Conservation (phyloP, 352 stramenopile species). For the Phytophthora cryptogea region DNA sequence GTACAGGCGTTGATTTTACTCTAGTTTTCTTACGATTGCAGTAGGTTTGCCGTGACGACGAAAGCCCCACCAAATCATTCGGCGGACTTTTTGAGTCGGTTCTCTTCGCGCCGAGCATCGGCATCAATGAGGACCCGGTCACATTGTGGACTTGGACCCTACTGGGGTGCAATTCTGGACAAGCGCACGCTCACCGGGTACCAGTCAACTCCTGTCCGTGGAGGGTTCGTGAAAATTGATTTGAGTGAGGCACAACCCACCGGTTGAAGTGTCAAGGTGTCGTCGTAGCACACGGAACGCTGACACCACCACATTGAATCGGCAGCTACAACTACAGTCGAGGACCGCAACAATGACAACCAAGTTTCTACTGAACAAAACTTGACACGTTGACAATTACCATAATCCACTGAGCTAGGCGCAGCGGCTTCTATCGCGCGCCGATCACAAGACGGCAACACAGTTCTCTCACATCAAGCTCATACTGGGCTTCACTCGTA, state of each 20-base stretch:
- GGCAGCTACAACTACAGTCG: neutral
- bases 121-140: slow-evolving; percentile 91
- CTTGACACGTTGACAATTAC: slow-evolving; percentile 29
- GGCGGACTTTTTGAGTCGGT: slow-evolving; percentile 44
- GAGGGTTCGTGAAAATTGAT: slow-evolving; percentile 32
- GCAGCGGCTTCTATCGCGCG: slow-evolving; percentile 32
- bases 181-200: slow-evolving; percentile 30
- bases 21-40: neutral
- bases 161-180: slow-evolving; percentile 58
- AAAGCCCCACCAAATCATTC: neutral
- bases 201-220: slow-evolving; percentile 33
- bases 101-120: slow-evolving; percentile 89
- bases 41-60: slow-evolving; percentile 14
- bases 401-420: slow-evolving; percentile 32
- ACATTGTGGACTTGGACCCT: slow-evolving; percentile 87
- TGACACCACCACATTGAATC: neutral
- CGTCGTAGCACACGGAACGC: neutral
- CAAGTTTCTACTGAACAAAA: slow-evolving; percentile 11
- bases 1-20: neutral
- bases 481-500: slow-evolving; percentile 30
- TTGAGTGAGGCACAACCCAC: slow-evolving; percentile 9
- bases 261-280: slow-evolving; percentile 33
- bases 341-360: neutral
- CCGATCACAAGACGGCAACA: slow-evolving; percentile 23
- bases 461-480: slow-evolving; percentile 14